Evolutionary conservation across 2,329 filamentous ascomycete species (phyloP).

Genomic region (Pezicula neosporulosa): DNA sequence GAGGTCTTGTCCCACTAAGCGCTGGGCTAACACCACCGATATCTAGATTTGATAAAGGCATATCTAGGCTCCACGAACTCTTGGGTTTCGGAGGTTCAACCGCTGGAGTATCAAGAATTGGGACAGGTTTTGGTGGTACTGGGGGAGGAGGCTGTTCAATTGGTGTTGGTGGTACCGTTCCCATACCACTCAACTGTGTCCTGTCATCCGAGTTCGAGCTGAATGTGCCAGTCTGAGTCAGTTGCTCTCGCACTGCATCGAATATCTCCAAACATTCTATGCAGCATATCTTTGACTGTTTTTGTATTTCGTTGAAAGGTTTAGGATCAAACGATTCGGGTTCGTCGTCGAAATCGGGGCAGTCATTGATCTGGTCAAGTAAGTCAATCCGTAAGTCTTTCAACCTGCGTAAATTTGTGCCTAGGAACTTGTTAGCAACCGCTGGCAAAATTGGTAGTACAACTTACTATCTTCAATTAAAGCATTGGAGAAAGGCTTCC

Average conservation of each 20-base stretch:
- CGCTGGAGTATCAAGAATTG: neutral
- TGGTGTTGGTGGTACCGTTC: constrained; percentile 3
- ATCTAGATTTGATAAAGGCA: constrained; percentile 11
- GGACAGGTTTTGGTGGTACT: constrained; percentile 3
- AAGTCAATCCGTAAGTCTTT: constrained; percentile 24
- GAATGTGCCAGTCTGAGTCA: constrained; percentile 4
- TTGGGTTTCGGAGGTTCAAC: constrained; percentile 14
- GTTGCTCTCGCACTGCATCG: constrained; percentile 14
- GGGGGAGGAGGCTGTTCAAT: constrained; percentile 8
- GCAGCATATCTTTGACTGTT: constrained; percentile 20
- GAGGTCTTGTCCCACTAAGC: constrained; percentile 4
- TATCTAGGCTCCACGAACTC: constrained; percentile 18
- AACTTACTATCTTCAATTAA: constrained; percentile 24
- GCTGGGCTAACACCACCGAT: neutral
- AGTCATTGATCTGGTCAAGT: constrained; percentile 23
- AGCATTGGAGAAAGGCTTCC: constrained; percentile 18
- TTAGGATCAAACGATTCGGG: constrained; percentile 18
- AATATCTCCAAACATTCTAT: constrained; percentile 22
- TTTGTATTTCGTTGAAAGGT: constrained; percentile 16
- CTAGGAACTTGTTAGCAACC: constrained; percentile 11
- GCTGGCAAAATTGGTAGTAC: neutral
- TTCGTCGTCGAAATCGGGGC: constrained; percentile 24
- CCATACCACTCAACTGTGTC: constrained; percentile 10
- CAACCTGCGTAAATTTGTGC: constrained; percentile 16
- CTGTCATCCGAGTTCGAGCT: constrained; percentile 7